A percentile compares a stretch with the other conserved stretches of the same genome.
These are phyloP conservation scores for Boletus huronensis DNA, from an alignment of 768 basidiomycete species.

Conservation along the genomic window DNA sequence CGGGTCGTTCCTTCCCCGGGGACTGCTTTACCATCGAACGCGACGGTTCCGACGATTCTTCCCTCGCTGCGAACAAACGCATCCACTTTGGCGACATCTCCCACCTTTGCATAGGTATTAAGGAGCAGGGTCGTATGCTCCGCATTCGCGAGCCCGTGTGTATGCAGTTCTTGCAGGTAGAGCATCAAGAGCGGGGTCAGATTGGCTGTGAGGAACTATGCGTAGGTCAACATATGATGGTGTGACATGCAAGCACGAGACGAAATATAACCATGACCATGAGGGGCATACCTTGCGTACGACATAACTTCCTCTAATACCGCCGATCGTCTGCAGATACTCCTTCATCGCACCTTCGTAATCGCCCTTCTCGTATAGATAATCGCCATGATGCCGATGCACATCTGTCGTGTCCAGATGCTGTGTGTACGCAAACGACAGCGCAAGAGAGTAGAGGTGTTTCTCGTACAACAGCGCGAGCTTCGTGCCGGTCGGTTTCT, in stretches of 20 bases:
- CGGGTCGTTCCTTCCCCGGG: constrained; percentile 42
- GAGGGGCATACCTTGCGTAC: constrained; percentile 75
- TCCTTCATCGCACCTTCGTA: constrained; percentile 93
- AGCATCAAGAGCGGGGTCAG: constrained; percentile 92
- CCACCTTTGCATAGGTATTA: constrained; percentile 96
- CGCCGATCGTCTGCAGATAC: constrained; percentile 86
- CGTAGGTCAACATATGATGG: constrained; percentile 2
- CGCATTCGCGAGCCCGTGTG: constrained; percentile 84
- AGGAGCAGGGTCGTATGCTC: constrained; percentile 96
- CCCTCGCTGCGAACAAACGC: constrained; percentile 90
- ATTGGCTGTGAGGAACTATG: constrained; percentile 92
- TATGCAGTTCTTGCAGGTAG: constrained; percentile 93
- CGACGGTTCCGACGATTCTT: constrained; percentile 32
- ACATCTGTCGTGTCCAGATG: constrained; percentile 85
- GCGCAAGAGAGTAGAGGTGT: constrained; percentile 73
- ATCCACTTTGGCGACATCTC: constrained; percentile 84
- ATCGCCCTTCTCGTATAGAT: constrained; percentile 86
- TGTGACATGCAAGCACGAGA: background rate
- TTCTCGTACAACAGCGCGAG: constrained; percentile 82
- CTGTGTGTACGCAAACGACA: constrained; percentile 80
- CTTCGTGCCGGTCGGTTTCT: constrained; percentile 81
- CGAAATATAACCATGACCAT: background rate
- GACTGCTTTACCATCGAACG: constrained; percentile 15
- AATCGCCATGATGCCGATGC: constrained; percentile 85
- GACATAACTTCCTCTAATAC: constrained; percentile 90